These are phyloP conservation scores for Nowakowskiella sp. DNA, from an alignment of 192 early-diverging fungal genomes.

Conservation along the genomic window DNA sequence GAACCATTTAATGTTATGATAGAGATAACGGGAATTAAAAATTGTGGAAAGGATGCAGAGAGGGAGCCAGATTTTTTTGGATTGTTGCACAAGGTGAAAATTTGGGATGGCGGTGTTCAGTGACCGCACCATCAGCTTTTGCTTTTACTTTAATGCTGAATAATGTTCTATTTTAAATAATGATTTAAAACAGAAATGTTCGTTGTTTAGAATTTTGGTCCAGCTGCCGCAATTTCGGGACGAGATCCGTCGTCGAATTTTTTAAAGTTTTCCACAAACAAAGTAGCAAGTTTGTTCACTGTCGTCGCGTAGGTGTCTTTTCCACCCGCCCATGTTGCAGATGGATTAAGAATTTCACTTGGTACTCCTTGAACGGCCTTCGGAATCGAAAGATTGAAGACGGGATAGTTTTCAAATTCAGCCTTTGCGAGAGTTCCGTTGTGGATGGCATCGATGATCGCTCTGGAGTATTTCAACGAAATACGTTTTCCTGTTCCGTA, in stretches of 20 bases:
- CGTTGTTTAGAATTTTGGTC: conserved; percentile 26
- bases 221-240: conserved; percentile 64
- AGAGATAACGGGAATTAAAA: no score
- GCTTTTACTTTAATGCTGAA: no score
- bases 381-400: conserved; percentile 85
- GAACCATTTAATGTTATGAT: no score
- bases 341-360: conserved; percentile 76
- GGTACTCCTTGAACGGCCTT: conserved; percentile 70
- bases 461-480: conserved; percentile 92
- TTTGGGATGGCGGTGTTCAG: no score
- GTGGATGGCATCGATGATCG: conserved; percentile 97
- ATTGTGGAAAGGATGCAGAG: no score
- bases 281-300: conserved; percentile 64
- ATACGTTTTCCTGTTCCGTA: conserved; percentile 88
- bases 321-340: conserved; percentile 76
- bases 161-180: no score
- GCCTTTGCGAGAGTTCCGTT: conserved; percentile 78
- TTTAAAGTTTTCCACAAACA: conserved; percentile 89
- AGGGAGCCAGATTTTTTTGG: no score
- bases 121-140: no score
- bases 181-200: background rate
- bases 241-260: conserved; percentile 71
- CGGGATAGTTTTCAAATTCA: conserved; percentile 75
- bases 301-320: conserved; percentile 54
- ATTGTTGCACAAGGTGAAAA: no score